These are phyloP conservation scores for Lactarius tabidus DNA, from an alignment of 768 basidiomycete genomes.

Conservation along the genomic window DNA sequence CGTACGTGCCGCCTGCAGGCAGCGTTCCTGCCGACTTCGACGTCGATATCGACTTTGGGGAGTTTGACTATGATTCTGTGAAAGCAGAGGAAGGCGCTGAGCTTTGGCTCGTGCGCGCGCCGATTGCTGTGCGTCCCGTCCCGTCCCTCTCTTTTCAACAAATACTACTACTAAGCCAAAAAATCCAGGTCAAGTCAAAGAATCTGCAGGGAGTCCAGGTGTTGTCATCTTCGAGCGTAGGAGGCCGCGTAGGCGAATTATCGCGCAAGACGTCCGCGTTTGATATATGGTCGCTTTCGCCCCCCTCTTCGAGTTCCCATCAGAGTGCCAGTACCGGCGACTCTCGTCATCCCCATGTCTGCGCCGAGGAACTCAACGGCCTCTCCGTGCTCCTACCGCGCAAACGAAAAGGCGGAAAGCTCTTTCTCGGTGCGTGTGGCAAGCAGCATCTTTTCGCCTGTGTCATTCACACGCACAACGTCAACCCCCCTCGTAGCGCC, in stretches of 20 bases:
- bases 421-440: slow-evolving; percentile 20
- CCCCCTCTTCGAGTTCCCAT: neutral
- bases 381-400: slow-evolving; percentile 23
- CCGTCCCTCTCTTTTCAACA: neutral
- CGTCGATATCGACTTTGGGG: slow-evolving; percentile 23
- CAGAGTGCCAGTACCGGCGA: neutral
- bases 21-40: neutral
- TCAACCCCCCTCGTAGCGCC: slow-evolving; percentile 1
- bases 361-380: slow-evolving; percentile 22
- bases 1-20: neutral
- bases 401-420: slow-evolving; percentile 21
- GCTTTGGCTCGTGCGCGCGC: slow-evolving; percentile 26
- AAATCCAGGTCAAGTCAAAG: slow-evolving; percentile 19
- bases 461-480: too few relatives aligned
- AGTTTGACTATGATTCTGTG: slow-evolving; percentile 25
- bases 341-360: neutral
- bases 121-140: slow-evolving; percentile 9
- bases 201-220: slow-evolving; percentile 10
- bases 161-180: neutral
- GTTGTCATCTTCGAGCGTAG: neutral
- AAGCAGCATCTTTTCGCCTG: too few relatives aligned
- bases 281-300: slow-evolving; percentile 18
- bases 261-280: slow-evolving; percentile 15
- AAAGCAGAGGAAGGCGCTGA: slow-evolving; percentile 20
- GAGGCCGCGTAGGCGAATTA: slow-evolving; percentile 18